Conservation (phyloP, 2,329 filamentous ascomycete genomes). For the Pseudopithomyces maydicus region DNA sequence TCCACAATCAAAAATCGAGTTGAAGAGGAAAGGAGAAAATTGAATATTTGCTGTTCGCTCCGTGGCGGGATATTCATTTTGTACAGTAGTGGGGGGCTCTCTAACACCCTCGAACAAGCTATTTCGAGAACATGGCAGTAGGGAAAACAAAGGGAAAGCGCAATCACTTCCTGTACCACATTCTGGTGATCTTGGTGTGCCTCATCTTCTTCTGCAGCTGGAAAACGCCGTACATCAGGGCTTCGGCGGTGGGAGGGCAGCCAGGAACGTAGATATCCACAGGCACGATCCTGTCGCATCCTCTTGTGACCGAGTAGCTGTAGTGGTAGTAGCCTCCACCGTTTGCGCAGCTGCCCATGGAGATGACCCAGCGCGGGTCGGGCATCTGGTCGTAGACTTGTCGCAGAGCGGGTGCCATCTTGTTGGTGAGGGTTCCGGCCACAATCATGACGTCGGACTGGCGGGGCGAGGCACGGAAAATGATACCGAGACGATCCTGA, state of each 20-base stretch:
- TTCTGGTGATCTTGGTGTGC: constrained; percentile 59
- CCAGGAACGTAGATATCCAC: constrained; percentile 84
- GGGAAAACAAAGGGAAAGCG: constrained; percentile 13
- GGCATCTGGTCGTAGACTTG: constrained; percentile 97
- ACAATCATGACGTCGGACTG: constrained; percentile 97
- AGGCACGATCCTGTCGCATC: constrained; percentile 79
- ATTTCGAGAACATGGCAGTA: constrained; percentile 1
- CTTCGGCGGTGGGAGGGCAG: constrained; percentile 64
- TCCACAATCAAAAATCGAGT: no score
- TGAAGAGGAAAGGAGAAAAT: no score
- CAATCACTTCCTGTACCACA: constrained; percentile 62
- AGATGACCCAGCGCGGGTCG: constrained; percentile 84
- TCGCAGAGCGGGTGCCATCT: constrained; percentile 89
- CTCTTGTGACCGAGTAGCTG: constrained; percentile 78
- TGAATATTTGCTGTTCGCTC: not conserved
- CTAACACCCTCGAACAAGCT: constrained; percentile 1
- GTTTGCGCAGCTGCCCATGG: constrained; percentile 85
- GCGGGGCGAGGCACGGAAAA: constrained; percentile 86
- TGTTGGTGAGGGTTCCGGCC: constrained; percentile 90
- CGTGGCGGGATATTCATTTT: constrained; percentile 1
- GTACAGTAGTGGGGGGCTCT: constrained; percentile 4
- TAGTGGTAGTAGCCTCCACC: constrained; percentile 89
- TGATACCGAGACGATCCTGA: constrained; percentile 87
- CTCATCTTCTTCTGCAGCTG: constrained; percentile 81
- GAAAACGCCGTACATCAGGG: constrained; percentile 68